Evolutionary conservation across 441 rosid genomes (phyloP), one percentile per base, ranked within the genome.

Genomic region (Omphalea diandra): DNA sequence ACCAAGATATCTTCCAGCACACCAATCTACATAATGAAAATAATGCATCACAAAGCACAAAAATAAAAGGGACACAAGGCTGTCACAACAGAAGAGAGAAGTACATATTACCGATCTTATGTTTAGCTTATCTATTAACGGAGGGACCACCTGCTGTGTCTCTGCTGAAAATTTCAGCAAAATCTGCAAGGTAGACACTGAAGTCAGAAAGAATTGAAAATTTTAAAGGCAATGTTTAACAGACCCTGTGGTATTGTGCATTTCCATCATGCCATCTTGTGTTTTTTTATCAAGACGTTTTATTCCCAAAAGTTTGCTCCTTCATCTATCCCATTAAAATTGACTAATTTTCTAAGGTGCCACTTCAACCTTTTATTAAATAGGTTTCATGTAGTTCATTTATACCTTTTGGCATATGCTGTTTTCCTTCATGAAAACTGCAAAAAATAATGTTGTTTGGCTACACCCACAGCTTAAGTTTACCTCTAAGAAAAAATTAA

Each of bases 1-100:
- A 67, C 77, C 81, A 90, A 73, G 66, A 68, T 75, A 78, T 87
- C 93, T 82, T 85, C 88, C 65, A 89, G 77, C 78, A 46, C 44
- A 71, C 79, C 76, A 60, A 94, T 83, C 98, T 94, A 75, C 77
- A 79, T 15, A 65, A 73, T 55, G 49, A 76, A 59, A 78, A 72
- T 68, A 77, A 65, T 26, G 64, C 32, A 67, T 57, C 47, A 17
- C 56, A 54, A 36, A 36, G 57, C 60, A 40, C 1, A 35, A 35
- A 12, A 11, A 8, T 4, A 26, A 35, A 29, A 56, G 27, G 15
- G 65, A 69, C 8, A 43, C n/a, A 32, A 47, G 41, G 52, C 31
- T 54, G 33, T 65, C 50, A 58, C 65, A 36, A 33, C 31, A 14
- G 67, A 74, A 63, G 72, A 31, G 70, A 63, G 43, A 20, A 63